Evolutionary conservation across 139 green algal genomes (phyloP).

Genomic region (Tetradesmus lagerheimii): DNA sequence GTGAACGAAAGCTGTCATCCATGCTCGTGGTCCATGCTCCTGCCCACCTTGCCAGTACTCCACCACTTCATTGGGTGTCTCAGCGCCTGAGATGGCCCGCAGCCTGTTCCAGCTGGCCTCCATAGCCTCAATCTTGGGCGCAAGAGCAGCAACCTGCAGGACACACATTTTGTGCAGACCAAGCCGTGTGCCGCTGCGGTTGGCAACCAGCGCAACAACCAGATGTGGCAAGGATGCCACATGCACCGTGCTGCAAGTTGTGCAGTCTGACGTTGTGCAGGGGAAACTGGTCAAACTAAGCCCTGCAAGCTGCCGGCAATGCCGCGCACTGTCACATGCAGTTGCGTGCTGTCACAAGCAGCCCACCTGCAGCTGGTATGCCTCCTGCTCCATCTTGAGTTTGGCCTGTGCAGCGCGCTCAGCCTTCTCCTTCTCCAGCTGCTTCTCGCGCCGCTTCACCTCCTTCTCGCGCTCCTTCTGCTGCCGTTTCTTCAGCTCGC

Average conservation of each 20-base stretch:
- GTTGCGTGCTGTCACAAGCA: not conserved
- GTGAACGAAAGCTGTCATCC: too few species aligned
- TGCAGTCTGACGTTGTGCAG: not conserved
- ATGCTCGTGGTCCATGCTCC: too few species aligned
- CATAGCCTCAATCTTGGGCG: slow-evolving; percentile 85
- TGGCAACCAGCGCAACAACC: not conserved
- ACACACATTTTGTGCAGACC: not conserved
- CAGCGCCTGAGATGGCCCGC: slow-evolving; percentile 77
- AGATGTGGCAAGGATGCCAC: not conserved
- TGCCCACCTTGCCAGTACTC: slow-evolving; percentile 79
- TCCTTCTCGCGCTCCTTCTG: slow-evolving; percentile 76
- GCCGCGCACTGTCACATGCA: not conserved
- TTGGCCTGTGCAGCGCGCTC: slow-evolving; percentile 69
- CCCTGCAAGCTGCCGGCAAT: too few species aligned
- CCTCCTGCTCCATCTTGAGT: slow-evolving; percentile 74
- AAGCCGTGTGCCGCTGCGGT: too few species aligned
- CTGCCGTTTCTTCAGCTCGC: slow-evolving; percentile 82
- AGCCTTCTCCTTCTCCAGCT: slow-evolving; percentile 64
- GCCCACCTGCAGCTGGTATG: slow-evolving; percentile 72
- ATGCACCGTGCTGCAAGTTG: not conserved
- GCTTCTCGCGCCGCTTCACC: slow-evolving; percentile 67
- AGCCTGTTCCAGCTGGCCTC: slow-evolving; percentile 85
- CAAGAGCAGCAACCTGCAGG: slow-evolving; percentile 62
- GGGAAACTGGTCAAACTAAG: too few species aligned
- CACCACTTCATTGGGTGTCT: slow-evolving; percentile 81